Evolutionary conservation across 1,139 yeast species (phyloP), one percentile per base, ranked within the genome.

Genomic region (Casaregolazyma suthepensis): DNA sequence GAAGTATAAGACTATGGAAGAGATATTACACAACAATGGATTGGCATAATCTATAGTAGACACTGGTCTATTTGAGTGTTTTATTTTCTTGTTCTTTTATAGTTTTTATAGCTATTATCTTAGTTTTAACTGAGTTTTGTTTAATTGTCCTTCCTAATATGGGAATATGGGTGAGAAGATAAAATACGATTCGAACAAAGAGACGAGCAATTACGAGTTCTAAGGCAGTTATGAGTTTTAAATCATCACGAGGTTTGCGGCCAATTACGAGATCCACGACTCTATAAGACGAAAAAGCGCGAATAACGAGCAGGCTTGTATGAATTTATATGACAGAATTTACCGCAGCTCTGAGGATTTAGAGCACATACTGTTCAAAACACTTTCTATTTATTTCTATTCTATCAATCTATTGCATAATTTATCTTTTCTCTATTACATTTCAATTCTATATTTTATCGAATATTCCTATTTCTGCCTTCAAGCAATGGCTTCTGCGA

Each of bases 21-120:
- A 56, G 47, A 48, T 61, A 35, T 59, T 61, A 18, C 60, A 55
- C 29, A 54, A 55, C 45, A 60, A 59, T 46, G 63, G 63, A 6
- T 50, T 61, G 38, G 61, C 57, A 12, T 58, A 51, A 47, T 12
- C 35, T 13, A 17, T 5, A 20, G 15, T 37, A 17, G 43, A 40
- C 17, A 40, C n/a, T n/a, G n/a, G n/a, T n/a, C n/a, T n/a, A 9
- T 9, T 4, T 20, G 10, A 18, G 13, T n/a, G 44, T 15, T 19
- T 15, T 17, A 17, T 42, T 20, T n/a, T 10, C 45, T 19, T 6
- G 15, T 3, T 22, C 12, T 22, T 43, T 10, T 20, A 5, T 13
- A 18, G n/a, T 42, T 18, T 5, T 42, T 42, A 17, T 18, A 13
- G 26, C 15, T 42, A 10, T 42, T 42, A 7, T 42, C 23, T 13